Base-by-base conservation (phyloP, 441 rosid species). In the Croton laevigatus region DNA sequence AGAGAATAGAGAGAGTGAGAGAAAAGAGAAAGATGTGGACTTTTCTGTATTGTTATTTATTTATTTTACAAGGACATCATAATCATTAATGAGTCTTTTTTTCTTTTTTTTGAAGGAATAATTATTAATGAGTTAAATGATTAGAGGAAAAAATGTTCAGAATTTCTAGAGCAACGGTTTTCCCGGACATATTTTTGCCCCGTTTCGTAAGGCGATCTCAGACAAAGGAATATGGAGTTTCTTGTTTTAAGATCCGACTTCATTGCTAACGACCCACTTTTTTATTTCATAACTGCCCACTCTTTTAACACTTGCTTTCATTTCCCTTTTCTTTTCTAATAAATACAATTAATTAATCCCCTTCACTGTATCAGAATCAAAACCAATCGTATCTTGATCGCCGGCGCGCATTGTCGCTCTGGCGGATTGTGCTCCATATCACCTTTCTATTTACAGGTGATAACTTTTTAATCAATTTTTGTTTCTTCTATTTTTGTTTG, bases 181-280 rank as follows among this genome's bases (percentile, higher is more conserved):
- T 70, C 34, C 62, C 70, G 83, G 76, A 73, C 36, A 59, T 34
- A 22, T 63, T 40, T 32, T 53, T 44, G 54, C 64, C 49, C 81
- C 82, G 73, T 74, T 76, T 78, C 81, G 61, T 73, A 70, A 48
- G 84, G 82, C 20, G 61, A 36, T 58, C n/a, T 32, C n/a, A 27
- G 19, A 27, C 59, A 55, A 10, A 9, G 6, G 61, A 27, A 27
- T 8, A 17, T 45, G 59, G 53, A 40, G 65, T 19, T 60, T 51
- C 12, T 36, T 3, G 45, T 68, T 44, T 20, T 8, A 1, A 13
- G 72, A 74, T 76, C 71, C 70, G 64, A 71, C 65, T 75, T 69
- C 51, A 59, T 6, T 63, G 65, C 54, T 68, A 75, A 75, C 71
- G 57, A 54, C 65, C 9, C 22, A 9, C 37, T 14, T 5, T 20